Conservation (phyloP, 331 rosid genomes). For the Acacia pycnantha region DNA sequence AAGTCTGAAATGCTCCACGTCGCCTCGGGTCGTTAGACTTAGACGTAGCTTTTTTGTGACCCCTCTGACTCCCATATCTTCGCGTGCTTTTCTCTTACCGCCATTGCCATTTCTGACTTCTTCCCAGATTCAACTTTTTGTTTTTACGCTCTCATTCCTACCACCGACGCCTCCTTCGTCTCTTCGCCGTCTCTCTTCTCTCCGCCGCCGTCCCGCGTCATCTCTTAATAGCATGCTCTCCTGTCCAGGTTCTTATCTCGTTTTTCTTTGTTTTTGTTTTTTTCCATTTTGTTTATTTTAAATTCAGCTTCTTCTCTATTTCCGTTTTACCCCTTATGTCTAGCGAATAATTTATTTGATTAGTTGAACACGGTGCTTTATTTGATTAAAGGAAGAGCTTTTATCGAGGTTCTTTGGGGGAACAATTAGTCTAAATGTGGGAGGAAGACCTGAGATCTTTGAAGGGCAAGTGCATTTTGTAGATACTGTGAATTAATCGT, state of each 20-base stretch:
- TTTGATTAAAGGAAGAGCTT: neutral
- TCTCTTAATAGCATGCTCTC: slow-evolving; percentile 33
- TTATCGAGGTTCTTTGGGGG: neutral
- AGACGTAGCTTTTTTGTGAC: neutral
- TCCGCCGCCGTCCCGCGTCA: neutral
- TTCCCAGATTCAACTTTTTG: neutral
- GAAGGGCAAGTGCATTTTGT: slow-evolving; percentile 15
- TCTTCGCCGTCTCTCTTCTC: neutral
- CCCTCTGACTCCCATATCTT: slow-evolving; percentile 1
- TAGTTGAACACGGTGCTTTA: neutral
- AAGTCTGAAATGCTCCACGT: neutral
- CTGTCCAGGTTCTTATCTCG: slow-evolving; percentile 30
- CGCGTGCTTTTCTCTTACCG: slow-evolving; percentile 4
- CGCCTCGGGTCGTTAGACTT: neutral
- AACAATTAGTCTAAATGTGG: neutral
- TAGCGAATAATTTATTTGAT: neutral
- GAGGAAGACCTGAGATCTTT: slow-evolving; percentile 12
- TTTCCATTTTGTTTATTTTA: neutral
- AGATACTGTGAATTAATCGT: neutral
- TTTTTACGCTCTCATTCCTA: neutral
- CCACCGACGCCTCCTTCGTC: neutral
- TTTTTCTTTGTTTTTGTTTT: neutral
- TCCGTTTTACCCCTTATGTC: neutral
- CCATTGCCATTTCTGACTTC: neutral
- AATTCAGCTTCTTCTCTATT: neutral